Conservation (phyloP, 192 early-diverging fungal genomes). For the Linnemannia hyalina region DNA sequence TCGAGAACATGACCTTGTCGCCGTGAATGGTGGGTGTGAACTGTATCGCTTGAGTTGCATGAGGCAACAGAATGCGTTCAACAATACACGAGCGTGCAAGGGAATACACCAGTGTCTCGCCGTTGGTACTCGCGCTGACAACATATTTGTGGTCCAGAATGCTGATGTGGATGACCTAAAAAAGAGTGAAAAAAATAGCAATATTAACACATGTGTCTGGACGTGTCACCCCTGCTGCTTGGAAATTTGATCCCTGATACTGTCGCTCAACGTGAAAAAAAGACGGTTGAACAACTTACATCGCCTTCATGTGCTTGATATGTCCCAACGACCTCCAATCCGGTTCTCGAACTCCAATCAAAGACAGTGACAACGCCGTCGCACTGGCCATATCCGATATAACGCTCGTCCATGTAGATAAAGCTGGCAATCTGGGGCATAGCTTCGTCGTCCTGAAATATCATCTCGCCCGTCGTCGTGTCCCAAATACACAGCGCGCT, state of each 20-base stretch:
- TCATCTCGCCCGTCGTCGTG: slow-evolving; percentile 35
- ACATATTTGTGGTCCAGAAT: slow-evolving; percentile 31
- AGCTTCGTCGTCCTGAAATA: slow-evolving; percentile 45
- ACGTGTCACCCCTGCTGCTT: neutral
- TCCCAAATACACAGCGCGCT: slow-evolving; percentile 50
- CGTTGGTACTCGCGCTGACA: slow-evolving; percentile 50
- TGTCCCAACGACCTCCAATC: slow-evolving; percentile 29
- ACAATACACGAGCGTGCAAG: slow-evolving; percentile 20
- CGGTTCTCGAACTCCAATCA: slow-evolving; percentile 47
- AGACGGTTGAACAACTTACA: slow-evolving; percentile 15
- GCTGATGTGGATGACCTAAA: slow-evolving; percentile 46
- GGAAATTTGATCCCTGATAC: neutral
- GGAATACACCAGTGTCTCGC: slow-evolving; percentile 45
- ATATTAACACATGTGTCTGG: neutral
- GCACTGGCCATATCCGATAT: slow-evolving; percentile 48
- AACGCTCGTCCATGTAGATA: slow-evolving; percentile 43
- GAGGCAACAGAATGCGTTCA: slow-evolving; percentile 43
- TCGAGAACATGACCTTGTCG: slow-evolving; percentile 53
- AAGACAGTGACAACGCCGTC: slow-evolving; percentile 46
- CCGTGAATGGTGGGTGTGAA: slow-evolving; percentile 48
- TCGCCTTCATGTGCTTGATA: slow-evolving; percentile 50
- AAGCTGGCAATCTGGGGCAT: slow-evolving; percentile 52
- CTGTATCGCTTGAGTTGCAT: slow-evolving; percentile 48
- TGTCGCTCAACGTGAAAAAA: neutral
- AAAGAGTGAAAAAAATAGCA: neutral